phyloP scores from a whole-genome alignment of 192 early-diverging fungal species.

The Podila verticillata region DNA sequence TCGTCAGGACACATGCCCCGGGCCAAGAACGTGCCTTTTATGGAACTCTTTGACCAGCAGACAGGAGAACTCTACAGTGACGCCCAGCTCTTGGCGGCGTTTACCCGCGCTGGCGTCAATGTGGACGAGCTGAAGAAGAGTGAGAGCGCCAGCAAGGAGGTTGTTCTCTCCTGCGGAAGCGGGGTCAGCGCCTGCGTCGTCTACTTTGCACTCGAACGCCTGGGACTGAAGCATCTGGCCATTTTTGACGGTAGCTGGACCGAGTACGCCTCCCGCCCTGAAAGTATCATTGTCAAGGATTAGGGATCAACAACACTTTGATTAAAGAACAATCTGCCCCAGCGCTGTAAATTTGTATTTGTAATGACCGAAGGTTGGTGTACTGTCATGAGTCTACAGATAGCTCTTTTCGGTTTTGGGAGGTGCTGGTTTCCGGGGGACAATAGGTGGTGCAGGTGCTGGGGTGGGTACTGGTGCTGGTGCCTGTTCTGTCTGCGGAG shows the following conservation, averaged over 20 bases:
- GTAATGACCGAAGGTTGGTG: too few relatives aligned
- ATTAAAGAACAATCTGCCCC: too few relatives aligned
- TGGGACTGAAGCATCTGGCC: constrained; percentile 71
- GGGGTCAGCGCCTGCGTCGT: constrained; percentile 89
- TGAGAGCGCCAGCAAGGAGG: constrained; percentile 53
- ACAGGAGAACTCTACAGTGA: constrained; percentile 65
- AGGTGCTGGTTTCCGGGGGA: constrained; percentile 40
- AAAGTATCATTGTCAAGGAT: constrained; percentile 74
- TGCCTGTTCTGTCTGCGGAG: background rate
- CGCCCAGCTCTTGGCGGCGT: constrained; percentile 62
- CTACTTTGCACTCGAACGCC: constrained; percentile 78
- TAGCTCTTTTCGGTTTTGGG: constrained; percentile 49
- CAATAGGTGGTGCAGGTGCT: constrained; percentile 13
- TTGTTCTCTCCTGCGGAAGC: constrained; percentile 88
- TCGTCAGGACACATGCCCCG: constrained; percentile 86
- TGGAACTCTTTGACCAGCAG: constrained; percentile 60
- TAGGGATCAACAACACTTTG: background rate
- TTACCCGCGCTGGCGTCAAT: constrained; percentile 71
- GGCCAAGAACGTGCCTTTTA: constrained; percentile 80
- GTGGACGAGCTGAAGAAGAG: constrained; percentile 44
- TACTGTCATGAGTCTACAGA: constrained; percentile 4
- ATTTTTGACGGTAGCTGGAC: constrained; percentile 95
- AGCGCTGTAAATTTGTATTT: background rate
- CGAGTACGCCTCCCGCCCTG: constrained; percentile 81
- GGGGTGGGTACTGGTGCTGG: constrained; percentile 1